Conservation (phyloP, 1,139 yeast species). For the Scheffersomyces segobiensis region DNA sequence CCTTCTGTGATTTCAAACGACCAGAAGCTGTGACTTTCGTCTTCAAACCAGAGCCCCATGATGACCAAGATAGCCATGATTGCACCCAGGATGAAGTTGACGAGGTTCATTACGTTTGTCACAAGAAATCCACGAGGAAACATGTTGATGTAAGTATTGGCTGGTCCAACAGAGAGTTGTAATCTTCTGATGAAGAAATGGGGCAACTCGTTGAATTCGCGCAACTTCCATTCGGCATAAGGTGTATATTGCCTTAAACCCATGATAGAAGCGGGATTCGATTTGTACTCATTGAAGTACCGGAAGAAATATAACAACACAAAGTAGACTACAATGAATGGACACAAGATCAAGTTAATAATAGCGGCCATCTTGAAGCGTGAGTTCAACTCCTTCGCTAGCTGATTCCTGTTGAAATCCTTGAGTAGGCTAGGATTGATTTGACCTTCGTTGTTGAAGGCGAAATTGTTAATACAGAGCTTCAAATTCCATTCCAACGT, state of each 20-base stretch:
- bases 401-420: slow-evolving; percentile 64
- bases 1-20: slow-evolving; percentile 86
- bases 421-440: slow-evolving; percentile 72
- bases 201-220: slow-evolving; percentile 90
- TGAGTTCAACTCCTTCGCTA: slow-evolving; percentile 70
- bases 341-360: slow-evolving; percentile 78
- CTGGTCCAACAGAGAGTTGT: slow-evolving; percentile 74
- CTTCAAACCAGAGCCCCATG: slow-evolving; percentile 77
- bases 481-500: slow-evolving; percentile 94
- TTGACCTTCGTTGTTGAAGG: slow-evolving; percentile 83
- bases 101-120: slow-evolving; percentile 55
- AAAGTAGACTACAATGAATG: slow-evolving; percentile 82
- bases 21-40: slow-evolving; percentile 75
- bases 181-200: slow-evolving; percentile 82
- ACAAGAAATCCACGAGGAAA: slow-evolving; percentile 79
- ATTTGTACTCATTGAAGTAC: slow-evolving; percentile 88
- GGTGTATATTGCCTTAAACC: slow-evolving; percentile 87
- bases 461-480: slow-evolving; percentile 82
- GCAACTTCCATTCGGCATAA: slow-evolving; percentile 89
- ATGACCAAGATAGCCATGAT: slow-evolving; percentile 85
- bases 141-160: slow-evolving; percentile 81
- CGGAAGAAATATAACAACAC: slow-evolving; percentile 81
- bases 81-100: slow-evolving; percentile 84
- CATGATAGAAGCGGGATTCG: slow-evolving; percentile 82
- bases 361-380: slow-evolving; percentile 87